Conservation (phyloP, 176 grass and related monocot genomes). For the Musa troglodytarum region DNA sequence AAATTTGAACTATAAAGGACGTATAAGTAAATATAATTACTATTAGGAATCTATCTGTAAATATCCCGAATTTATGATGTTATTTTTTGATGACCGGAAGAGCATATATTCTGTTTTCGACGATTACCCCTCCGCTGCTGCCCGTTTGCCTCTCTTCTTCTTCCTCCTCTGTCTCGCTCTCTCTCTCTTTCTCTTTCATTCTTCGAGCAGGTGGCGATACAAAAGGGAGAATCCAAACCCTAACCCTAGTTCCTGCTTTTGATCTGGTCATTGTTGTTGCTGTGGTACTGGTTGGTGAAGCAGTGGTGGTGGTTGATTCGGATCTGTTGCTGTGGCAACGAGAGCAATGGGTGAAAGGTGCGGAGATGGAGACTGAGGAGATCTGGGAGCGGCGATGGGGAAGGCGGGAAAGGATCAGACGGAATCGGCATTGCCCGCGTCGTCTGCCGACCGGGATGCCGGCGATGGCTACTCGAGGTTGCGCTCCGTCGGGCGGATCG, state of each 20-base stretch:
- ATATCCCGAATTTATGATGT: too few relatives aligned
- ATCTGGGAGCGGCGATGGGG: constrained; percentile 20
- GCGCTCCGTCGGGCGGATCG: constrained; percentile 18
- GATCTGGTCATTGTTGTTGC: background rate
- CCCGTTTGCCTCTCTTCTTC: background rate
- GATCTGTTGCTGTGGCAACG: background rate
- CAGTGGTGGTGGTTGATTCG: background rate
- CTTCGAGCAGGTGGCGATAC: background rate
- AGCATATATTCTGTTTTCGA: background rate
- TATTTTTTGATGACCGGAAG: too few relatives aligned
- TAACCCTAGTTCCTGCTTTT: constrained; percentile 11
- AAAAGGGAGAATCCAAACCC: constrained; percentile 3
- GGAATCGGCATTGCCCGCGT: constrained; percentile 11
- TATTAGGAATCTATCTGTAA: too few relatives aligned
- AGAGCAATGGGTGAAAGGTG: constrained; percentile 15
- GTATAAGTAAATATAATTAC: too few relatives aligned
- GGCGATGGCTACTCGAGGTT: constrained; percentile 1
- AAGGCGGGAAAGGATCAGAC: constrained; percentile 16
- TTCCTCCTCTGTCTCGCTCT: background rate
- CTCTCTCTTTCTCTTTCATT: background rate
- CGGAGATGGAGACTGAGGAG: constrained; percentile 7
- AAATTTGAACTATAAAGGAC: too few relatives aligned
- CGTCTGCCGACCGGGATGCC: background rate
- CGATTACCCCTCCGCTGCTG: background rate
- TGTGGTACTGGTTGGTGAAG: background rate